Percentiles rank a stretch among this genome's conserved stretches.
These are phyloP conservation scores for Penicillium sp. DNA, from an alignment of 2,329 filamentous ascomycete genomes.

Conservation along the genomic window DNA sequence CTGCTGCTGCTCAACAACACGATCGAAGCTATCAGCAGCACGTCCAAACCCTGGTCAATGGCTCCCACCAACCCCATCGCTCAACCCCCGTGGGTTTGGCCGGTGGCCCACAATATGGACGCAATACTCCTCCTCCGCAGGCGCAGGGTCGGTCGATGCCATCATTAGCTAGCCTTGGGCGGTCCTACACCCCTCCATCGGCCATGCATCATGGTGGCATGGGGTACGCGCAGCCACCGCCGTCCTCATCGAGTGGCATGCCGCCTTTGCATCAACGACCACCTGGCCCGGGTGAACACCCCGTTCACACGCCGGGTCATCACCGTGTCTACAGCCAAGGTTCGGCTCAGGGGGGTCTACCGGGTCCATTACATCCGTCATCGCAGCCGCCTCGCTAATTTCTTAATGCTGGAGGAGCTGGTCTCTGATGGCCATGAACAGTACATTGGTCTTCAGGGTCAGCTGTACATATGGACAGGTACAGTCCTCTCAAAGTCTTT, in stretches of 20 bases:
- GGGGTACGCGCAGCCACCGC: slow-evolving; percentile 37
- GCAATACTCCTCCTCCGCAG: slow-evolving; percentile 44
- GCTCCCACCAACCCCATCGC: slow-evolving; percentile 43
- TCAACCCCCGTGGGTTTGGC: slow-evolving; percentile 39
- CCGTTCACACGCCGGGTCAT: slow-evolving; percentile 38
- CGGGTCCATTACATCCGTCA: slow-evolving; percentile 36
- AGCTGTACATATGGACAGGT: not conserved
- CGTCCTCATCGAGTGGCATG: slow-evolving; percentile 28
- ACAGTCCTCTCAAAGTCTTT: not conserved
- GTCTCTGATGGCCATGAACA: slow-evolving; percentile 6
- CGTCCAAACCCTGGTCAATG: slow-evolving; percentile 47
- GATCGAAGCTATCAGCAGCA: slow-evolving; percentile 46
- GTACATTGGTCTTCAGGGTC: not conserved
- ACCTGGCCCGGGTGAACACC: slow-evolving; percentile 32
- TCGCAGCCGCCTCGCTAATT: slow-evolving; percentile 31
- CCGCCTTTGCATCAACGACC: slow-evolving; percentile 40
- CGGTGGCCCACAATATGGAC: slow-evolving; percentile 39
- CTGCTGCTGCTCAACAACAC: slow-evolving; percentile 32
- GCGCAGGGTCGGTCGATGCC: slow-evolving; percentile 38
- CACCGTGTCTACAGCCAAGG: slow-evolving; percentile 49
- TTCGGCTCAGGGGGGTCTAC: slow-evolving; percentile 37
- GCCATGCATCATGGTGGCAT: slow-evolving; percentile 40
- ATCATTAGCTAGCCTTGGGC: slow-evolving; percentile 37
- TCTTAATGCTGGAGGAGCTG: not conserved
- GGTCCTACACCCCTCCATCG: slow-evolving; percentile 50